Base-by-base conservation (phyloP, 352 stramenopile species). In the Globisporangium paroecandrum region DNA sequence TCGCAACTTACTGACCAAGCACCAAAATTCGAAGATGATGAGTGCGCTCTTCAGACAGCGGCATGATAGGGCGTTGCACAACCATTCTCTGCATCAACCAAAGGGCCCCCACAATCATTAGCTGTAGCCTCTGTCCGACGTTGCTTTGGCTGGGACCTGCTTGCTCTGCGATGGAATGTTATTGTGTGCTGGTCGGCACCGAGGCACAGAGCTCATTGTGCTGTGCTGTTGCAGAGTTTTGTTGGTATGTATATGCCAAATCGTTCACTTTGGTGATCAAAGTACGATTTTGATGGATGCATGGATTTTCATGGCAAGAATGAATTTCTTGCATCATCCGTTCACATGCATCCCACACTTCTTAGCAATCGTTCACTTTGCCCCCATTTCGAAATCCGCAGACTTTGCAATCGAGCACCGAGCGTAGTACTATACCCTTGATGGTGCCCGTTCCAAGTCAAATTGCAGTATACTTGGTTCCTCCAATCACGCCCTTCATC, bases 401-500 rank as follows among this genome's bases (percentile, higher is more conserved):
- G 20, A 27, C 47, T 29, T 55, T 27, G 47, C 49, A 51, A 29
- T 29, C 3, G 49, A 29, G 49, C n/a, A 27, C 49, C 3, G 9
- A 56, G 10, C 20, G n/a, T 56, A 15, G 49, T 29, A 56, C 49
- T 56, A 32, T 32, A 58, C 54, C 54, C 13, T 34, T 5, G 8
- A 22, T 58, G 13, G 6, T 24, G 12, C 13, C 29, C 41, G 18
- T 2, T 51, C 43, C 18, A 43, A 43, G 36, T 29, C 20, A 22
- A 43, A 25, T n/a, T 29, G 27, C 22, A 60, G 55, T 41, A 60
- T 43, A n/a, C 29, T 43, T 18, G 2, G 8, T 27, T n/a, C 59
- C 25, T 65, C 59, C 59, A 65, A 65, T 57, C 59, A 65, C 8
- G 7, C 6, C 12, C 34, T 57, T 65, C 59, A 46, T 65, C 59